These are phyloP conservation scores for Cadophora sp. DNA, from an alignment of 2,329 filamentous ascomycete species.

Conservation along the genomic window DNA sequence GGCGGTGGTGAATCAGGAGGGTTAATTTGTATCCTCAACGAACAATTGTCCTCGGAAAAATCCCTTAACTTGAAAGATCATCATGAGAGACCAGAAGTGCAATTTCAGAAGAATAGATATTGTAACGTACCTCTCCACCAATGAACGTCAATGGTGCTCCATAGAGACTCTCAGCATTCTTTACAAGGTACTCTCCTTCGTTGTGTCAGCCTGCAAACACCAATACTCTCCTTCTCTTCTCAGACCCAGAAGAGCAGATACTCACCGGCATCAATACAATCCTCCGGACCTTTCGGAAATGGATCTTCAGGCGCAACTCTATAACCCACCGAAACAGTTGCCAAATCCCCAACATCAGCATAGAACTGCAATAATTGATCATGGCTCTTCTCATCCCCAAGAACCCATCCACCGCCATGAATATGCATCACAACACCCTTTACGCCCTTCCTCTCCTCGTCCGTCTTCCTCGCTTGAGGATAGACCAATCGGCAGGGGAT, in stretches of 20 bases:
- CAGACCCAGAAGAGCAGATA: not conserved
- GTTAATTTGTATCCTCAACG: constrained; percentile 21
- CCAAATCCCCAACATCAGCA: constrained; percentile 55
- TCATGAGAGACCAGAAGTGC: constrained; percentile 17
- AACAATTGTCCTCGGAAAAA: constrained; percentile 26
- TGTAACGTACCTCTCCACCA: constrained; percentile 50
- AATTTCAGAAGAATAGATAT: not conserved
- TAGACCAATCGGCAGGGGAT: constrained; percentile 55
- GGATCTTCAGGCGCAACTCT: constrained; percentile 65
- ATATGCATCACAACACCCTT: constrained; percentile 60
- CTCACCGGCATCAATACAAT: constrained; percentile 60
- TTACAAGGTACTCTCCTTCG: constrained; percentile 58
- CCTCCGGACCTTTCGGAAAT: constrained; percentile 59
- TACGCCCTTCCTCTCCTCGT: constrained; percentile 56
- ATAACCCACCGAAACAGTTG: constrained; percentile 63
- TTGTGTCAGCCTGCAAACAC: constrained; percentile 47
- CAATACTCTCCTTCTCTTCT: not conserved
- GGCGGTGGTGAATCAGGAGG: constrained; percentile 20
- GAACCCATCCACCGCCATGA: constrained; percentile 57
- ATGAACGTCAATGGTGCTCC: constrained; percentile 52
- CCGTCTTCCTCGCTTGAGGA: constrained; percentile 35
- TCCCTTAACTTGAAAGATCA: constrained; percentile 32
- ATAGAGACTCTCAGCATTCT: constrained; percentile 51
- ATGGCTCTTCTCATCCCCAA: constrained; percentile 40
- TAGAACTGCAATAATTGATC: constrained; percentile 53